These are phyloP conservation scores for Hymenoscyphus repandus DNA, from an alignment of 2,329 filamentous ascomycete species.

Conservation along the genomic window DNA sequence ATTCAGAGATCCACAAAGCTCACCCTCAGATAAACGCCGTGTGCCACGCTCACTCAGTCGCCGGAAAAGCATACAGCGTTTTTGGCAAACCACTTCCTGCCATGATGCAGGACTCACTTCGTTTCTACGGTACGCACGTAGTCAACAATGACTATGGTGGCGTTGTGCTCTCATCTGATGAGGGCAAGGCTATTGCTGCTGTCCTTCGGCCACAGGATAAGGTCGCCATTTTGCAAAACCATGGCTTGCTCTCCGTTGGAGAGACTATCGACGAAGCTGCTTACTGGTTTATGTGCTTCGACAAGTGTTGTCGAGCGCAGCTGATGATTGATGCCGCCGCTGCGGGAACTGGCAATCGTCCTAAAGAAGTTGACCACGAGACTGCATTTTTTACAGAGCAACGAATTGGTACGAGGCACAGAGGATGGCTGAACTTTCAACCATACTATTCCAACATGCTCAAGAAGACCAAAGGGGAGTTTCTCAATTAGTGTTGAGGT, in stretches of 20 bases:
- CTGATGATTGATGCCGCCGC: constrained; percentile 20
- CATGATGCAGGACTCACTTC: constrained; percentile 29
- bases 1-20: constrained; percentile 8
- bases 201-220: constrained; percentile 35
- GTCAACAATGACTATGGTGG: constrained; percentile 41
- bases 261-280: constrained; percentile 37
- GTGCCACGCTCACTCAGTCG: constrained; percentile 11
- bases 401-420: background rate
- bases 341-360: background rate
- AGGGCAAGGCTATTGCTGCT: constrained; percentile 39
- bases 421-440: constrained; percentile 2
- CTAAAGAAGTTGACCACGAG: background rate
- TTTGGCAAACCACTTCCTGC: constrained; percentile 14
- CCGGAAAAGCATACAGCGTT: constrained; percentile 13
- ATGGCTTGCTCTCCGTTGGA: constrained; percentile 39
- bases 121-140: constrained; percentile 32
- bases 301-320: constrained; percentile 37
- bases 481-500: constrained; percentile 3
- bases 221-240: constrained; percentile 38
- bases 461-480: background rate
- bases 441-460: constrained; percentile 2
- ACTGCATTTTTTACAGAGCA: constrained; percentile 1
- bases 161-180: constrained; percentile 39
- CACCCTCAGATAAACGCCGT: constrained; percentile 14
- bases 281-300: constrained; percentile 38